Percentiles rank a stretch among this genome's conserved stretches.
Evolutionary conservation across 1,139 yeast genomes (phyloP).

Genomic region (Torulaspora pretoriensis): DNA sequence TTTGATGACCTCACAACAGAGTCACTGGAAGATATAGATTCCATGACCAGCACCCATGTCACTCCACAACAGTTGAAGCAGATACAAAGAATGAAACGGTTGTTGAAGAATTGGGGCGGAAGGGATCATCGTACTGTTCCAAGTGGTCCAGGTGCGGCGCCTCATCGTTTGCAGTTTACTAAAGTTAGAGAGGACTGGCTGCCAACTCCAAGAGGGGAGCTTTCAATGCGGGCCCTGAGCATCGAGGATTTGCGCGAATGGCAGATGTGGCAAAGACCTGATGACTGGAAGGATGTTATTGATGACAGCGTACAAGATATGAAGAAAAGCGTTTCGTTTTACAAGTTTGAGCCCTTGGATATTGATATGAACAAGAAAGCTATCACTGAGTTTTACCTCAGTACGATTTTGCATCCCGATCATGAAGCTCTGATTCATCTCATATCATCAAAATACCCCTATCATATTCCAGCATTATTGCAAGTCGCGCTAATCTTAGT

Average conservation of each 20-base stretch:
- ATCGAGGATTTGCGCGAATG: constrained; percentile 43
- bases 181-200: constrained; percentile 79
- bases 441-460: constrained; percentile 55
- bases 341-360: constrained; percentile 44
- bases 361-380: constrained; percentile 40
- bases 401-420: constrained; percentile 66
- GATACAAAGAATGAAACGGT: constrained; percentile 55
- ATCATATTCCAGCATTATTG: constrained; percentile 71
- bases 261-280: constrained; percentile 38
- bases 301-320: constrained; percentile 46
- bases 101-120: constrained; percentile 81
- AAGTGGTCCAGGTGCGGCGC: constrained; percentile 57
- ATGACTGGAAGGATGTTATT: constrained; percentile 48
- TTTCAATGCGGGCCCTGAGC: constrained; percentile 56
- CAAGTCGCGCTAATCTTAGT: constrained; percentile 74
- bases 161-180: constrained; percentile 60
- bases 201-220: constrained; percentile 62
- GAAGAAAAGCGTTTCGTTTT: constrained; percentile 47
- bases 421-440: constrained; percentile 61
- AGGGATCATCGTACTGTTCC: constrained; percentile 61
- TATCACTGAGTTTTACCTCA: constrained; percentile 59
- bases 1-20: constrained; percentile 72
- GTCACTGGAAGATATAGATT: constrained; percentile 69
- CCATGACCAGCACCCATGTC: constrained; percentile 48
- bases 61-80: constrained; percentile 65